Evolutionary conservation across 768 basidiomycete species (phyloP).

Genomic region (Suillus subaureus): DNA sequence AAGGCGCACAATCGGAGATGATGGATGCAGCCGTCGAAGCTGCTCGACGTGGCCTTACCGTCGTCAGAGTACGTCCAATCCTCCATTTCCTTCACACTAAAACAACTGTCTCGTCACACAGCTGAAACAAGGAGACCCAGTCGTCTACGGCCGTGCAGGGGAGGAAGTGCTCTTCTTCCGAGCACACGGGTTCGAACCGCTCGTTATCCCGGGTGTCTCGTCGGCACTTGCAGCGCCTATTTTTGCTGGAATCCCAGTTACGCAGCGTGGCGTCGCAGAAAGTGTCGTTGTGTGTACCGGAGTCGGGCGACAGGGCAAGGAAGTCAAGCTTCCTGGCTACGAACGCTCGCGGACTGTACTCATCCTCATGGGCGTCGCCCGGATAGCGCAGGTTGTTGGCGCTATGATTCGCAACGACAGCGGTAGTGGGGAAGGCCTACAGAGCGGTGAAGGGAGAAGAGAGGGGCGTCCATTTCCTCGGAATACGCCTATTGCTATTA

Average conservation of each 20-base stretch:
- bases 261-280: slow-evolving; percentile 93
- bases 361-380: slow-evolving; percentile 94
- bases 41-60: slow-evolving; percentile 76
- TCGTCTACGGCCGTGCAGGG: slow-evolving; percentile 91
- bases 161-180: slow-evolving; percentile 96
- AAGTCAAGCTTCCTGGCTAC: slow-evolving; percentile 86
- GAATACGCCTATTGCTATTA: slow-evolving; percentile 84
- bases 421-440: slow-evolving; percentile 10
- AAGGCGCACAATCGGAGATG: slow-evolving; percentile 92
- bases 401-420: slow-evolving; percentile 44
- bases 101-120: slow-evolving; percentile 27
- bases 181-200: slow-evolving; percentile 76
- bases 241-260: slow-evolving; percentile 91
- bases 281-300: slow-evolving; percentile 91
- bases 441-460: slow-evolving; percentile 44
- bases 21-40: slow-evolving; percentile 90
- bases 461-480: slow-evolving; percentile 68
- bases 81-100: background rate
- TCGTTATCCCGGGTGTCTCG: slow-evolving; percentile 87
- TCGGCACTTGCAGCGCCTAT: slow-evolving; percentile 90
- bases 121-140: slow-evolving; percentile 98
- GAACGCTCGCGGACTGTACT: slow-evolving; percentile 79
- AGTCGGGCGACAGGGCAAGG: slow-evolving; percentile 84
- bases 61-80: slow-evolving; percentile 70
- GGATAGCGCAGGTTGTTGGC: slow-evolving; percentile 70